Percentiles rank a stretch among this genome's conserved stretches.
These are phyloP conservation scores for Liquidambar formosana DNA, from an alignment of 164 flowering plant genomes.

Conservation along the genomic window DNA sequence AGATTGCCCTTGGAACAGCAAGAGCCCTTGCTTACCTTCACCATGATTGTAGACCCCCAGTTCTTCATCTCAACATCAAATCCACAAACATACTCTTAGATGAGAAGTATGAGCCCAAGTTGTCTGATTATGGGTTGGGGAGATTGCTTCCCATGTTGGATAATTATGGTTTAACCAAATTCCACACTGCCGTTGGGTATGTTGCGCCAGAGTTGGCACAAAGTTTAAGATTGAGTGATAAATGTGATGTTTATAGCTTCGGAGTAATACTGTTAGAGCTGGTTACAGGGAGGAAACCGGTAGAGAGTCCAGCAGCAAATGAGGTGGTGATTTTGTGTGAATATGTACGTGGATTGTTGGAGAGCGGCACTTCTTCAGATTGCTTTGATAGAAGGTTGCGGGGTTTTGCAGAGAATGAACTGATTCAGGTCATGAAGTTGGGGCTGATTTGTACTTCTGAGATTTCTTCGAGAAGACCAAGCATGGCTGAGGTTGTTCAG, in stretches of 20 bases:
- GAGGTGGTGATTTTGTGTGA: constrained; percentile 85
- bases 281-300: constrained; percentile 93
- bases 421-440: constrained; percentile 89
- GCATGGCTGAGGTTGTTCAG: constrained; percentile 98
- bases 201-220: constrained; percentile 93
- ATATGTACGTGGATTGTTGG: constrained; percentile 67
- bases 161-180: constrained; percentile 58
- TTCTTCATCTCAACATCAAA: constrained; percentile 88
- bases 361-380: constrained; percentile 67
- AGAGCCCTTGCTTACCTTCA: constrained; percentile 90
- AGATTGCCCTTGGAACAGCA: constrained; percentile 87
- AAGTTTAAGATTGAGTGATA: constrained; percentile 66
- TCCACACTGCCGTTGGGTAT: constrained; percentile 84
- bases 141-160: constrained; percentile 77
- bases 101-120: constrained; percentile 62
- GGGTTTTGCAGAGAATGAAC: constrained; percentile 78
- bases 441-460: constrained; percentile 89
- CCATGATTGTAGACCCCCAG: constrained; percentile 85
- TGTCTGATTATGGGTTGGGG: constrained; percentile 84
- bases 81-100: constrained; percentile 89
- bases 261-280: constrained; percentile 89
- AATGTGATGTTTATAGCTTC: constrained; percentile 91
- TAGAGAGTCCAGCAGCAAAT: constrained; percentile 63
- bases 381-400: constrained; percentile 78
- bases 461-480: constrained; percentile 76